Percentiles rank a stretch among this genome's conserved stretches.
These are phyloP conservation scores for Isatis lusitanica DNA, from an alignment of 441 rosid genomes.

Conservation along the genomic window DNA sequence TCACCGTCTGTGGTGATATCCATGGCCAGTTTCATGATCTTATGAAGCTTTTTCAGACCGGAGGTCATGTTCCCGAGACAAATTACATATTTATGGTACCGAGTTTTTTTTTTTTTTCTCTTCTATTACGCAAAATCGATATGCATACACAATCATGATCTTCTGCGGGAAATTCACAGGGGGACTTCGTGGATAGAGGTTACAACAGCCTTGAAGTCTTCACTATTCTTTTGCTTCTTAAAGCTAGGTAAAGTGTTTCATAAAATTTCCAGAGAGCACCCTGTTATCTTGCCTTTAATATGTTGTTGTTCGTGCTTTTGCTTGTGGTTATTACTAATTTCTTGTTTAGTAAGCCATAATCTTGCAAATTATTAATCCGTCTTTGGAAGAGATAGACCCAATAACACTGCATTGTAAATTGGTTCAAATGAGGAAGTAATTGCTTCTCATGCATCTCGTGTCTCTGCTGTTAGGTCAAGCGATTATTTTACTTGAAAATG, in stretches of 20 bases:
- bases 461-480: too few relatives aligned
- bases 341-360: not conserved
- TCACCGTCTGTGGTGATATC: slow-evolving; percentile 97
- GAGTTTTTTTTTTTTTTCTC: not conserved
- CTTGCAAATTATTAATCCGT: not conserved
- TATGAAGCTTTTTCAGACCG: slow-evolving; percentile 97
- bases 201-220: slow-evolving; percentile 99
- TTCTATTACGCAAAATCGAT: not conserved
- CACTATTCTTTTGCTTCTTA: slow-evolving; percentile 96
- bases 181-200: slow-evolving; percentile 98
- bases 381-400: not conserved
- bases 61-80: slow-evolving; percentile 98
- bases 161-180: slow-evolving; percentile 47
- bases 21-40: slow-evolving; percentile 99
- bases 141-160: not conserved
- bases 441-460: not conserved
- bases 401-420: not conserved
- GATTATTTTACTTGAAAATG: too few relatives aligned
- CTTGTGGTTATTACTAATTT: not conserved
- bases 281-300: slow-evolving; percentile 2
- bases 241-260: slow-evolving; percentile 71
- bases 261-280: not conserved
- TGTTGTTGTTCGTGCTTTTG: not conserved
- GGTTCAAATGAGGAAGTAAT: not conserved
- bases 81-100: slow-evolving; percentile 97